phyloP scores from a whole-genome alignment of 129 eudicot genomes.

The Helianthus tuberosus region DNA sequence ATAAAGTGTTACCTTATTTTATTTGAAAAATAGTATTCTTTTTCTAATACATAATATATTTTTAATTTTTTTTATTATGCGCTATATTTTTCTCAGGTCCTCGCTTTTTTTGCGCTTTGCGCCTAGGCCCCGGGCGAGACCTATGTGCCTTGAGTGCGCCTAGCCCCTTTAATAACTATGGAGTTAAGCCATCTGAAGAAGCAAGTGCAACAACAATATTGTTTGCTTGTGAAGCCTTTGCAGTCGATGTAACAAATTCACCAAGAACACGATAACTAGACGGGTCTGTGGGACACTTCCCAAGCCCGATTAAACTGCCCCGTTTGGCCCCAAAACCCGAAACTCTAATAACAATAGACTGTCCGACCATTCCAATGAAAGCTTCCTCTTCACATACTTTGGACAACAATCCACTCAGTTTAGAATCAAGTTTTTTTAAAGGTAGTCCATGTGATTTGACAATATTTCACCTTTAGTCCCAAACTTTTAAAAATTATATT shows the following conservation, averaged over 20 bases:
- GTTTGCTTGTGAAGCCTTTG: slow-evolving; percentile 81
- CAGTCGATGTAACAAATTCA: slow-evolving; percentile 58
- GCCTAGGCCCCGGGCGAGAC: too few relatives aligned
- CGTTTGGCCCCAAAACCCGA: slow-evolving; percentile 77
- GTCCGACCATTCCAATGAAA: slow-evolving; percentile 89
- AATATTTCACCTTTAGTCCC: too few relatives aligned
- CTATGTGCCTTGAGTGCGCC: too few relatives aligned
- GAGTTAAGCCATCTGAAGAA: slow-evolving; percentile 61
- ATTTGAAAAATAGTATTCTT: too few relatives aligned
- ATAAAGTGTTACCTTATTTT: too few relatives aligned
- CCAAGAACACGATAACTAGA: slow-evolving; percentile 38
- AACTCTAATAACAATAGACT: slow-evolving; percentile 74
- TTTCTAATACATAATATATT: too few relatives aligned
- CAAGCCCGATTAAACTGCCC: slow-evolving; percentile 77
- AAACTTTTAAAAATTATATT: too few relatives aligned
- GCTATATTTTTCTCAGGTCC: too few relatives aligned
- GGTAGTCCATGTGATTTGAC: too few relatives aligned
- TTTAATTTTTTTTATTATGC: too few relatives aligned
- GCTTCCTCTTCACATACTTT: slow-evolving; percentile 85
- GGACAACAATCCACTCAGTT: slow-evolving; percentile 70
- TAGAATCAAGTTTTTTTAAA: slow-evolving; percentile 39
- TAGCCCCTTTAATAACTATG: too few relatives aligned
- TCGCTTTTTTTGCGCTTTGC: too few relatives aligned
- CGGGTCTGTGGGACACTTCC: slow-evolving; percentile 50
- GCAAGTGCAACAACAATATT: slow-evolving; percentile 80